A percentile compares a stretch with the other conserved stretches of the same genome.
Evolutionary conservation across 129 eudicot species (phyloP).

Genomic region (Flaveria bidentis): DNA sequence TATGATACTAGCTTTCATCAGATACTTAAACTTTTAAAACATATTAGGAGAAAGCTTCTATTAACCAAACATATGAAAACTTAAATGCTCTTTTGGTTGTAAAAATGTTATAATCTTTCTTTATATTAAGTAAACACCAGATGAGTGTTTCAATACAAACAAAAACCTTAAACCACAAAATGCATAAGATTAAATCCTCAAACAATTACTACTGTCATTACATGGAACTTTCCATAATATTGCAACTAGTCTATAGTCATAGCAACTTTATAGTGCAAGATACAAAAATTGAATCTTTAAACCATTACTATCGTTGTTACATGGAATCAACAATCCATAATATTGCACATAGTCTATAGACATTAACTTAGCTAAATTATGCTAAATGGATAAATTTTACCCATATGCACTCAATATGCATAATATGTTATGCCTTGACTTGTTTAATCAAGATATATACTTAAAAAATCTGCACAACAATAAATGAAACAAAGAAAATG

Average conservation of each 20-base stretch:
- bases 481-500: background rate
- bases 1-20: slow-evolving; percentile 8
- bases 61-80: background rate
- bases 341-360: background rate
- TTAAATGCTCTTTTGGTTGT: background rate
- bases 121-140: background rate
- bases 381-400: background rate
- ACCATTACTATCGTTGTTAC: background rate
- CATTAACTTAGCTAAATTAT: background rate
- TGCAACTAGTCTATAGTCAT: background rate
- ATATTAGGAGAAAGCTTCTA: slow-evolving; percentile 1
- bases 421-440: background rate
- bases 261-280: background rate
- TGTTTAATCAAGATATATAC: background rate
- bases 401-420: background rate
- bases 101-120: background rate
- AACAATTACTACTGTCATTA: background rate
- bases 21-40: background rate
- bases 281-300: background rate
- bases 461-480: background rate
- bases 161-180: background rate
- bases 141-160: background rate
- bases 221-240: background rate
- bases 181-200: background rate
- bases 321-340: background rate